Evolutionary conservation across 495 filamentous ascomycete species (phyloP), one percentile per base, ranked within the genome.

Genomic region (Clavariopsis aquatica): DNA sequence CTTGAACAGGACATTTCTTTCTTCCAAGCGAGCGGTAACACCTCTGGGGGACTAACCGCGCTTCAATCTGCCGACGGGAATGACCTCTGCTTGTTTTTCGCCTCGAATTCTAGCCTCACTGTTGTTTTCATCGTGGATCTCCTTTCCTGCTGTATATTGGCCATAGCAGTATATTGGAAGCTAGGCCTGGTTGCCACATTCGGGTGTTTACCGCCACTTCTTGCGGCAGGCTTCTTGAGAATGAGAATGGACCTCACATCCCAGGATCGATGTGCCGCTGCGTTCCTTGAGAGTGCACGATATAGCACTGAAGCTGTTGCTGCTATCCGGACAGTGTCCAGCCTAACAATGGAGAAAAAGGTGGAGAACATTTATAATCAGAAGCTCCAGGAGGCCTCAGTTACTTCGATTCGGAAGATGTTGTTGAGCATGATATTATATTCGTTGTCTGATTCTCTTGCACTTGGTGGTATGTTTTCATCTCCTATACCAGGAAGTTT

Each of bases 371-470:
- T 53, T 29, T 69, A 66, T 26, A n/a, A 38, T 17, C 20, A 34
- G 12, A 55, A 51, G 57, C 29, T 66, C 5, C 34, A 55, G 24
- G 24, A 24, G 34, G 57, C 55, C 3, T 38, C 46, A 1, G 23
- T 47, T 22, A 57, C 26, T 17, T 49, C 55, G 49, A 28, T 47
- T 6, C 55, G 59, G 15, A 53, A 54, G 49, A 80, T 92, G 12
- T 36, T 87, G 47, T 84, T 80, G 63, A 86, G 86, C 6, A 92
- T 89, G 34, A 65, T 79, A 1, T 80, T 94, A 1, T 96, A 94
- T 69, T 90, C 90, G 2, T 77, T 84, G 19, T 89, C 91, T 53
- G 91, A 96, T 73, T 83, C 85, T 1, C 77, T 93, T 49, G 84
- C 86, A 72, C 28, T 62, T 24, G 49, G 34, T 27, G 59, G 57